Base-by-base conservation (phyloP, 2,329 filamentous ascomycete species). In the Fusarium duplospermum region DNA sequence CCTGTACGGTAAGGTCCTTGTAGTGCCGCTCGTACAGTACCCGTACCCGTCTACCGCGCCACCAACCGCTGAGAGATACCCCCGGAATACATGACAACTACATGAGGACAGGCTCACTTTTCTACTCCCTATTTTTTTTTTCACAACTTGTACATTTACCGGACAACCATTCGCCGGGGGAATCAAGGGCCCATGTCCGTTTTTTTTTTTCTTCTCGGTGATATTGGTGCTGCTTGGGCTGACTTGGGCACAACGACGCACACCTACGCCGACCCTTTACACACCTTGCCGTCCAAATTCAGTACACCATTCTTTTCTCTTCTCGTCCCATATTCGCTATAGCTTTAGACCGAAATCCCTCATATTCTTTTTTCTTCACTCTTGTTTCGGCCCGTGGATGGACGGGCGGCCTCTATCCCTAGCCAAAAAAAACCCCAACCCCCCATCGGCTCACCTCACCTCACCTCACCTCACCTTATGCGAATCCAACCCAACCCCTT, bases 261-360 rank as follows among this genome's bases (percentile, higher is more conserved):
- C 66, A 72, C 70, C 70, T 61, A 72, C 67, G 61, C 64, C 35
- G 4, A 16, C 24, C 36, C 16, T 29, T 14, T 42, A 42, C 38
- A 29, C 33, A 59, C 35, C 57, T 42, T 72, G 61, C 70, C 58
- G 20, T 59, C 65, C 61, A n/a, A 50, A 9, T 42, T 61, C 27
- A 20, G 29, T 22, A 58, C 56, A 58, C 56, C 33, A 57, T 33
- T 36, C 11, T n/a, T 38, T 29, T n/a, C 13, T 27, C 24, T 52
- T n/a, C 47, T 54, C 50, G 27, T 54, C 27, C 29, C 58, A 61
- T 33, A 29, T 29, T 47, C 58, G 58, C 66, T 72, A 38, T 47
- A 35, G 62, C 54, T 13, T 67, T 71, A 70, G 69, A 66, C 47
- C 61, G 61, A 71, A 71, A 71, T 73, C 63, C 71, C 71, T 73